Percentiles rank a stretch among this genome's conserved stretches.
These are phyloP conservation scores for Rhynchospora breviuscula DNA, from an alignment of 176 grass and related monocot species.

Conservation along the genomic window DNA sequence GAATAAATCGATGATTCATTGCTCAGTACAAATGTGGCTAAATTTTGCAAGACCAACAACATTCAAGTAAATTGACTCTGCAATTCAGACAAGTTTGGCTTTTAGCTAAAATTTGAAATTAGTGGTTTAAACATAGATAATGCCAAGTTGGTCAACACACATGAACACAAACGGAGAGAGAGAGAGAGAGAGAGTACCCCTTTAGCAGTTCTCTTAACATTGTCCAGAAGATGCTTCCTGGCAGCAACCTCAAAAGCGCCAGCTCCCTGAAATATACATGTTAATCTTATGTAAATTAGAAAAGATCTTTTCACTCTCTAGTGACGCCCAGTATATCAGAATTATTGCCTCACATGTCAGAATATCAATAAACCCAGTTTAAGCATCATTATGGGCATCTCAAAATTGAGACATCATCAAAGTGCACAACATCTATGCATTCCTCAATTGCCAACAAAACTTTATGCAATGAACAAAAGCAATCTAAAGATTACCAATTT, in stretches of 20 bases:
- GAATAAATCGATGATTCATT: not conserved
- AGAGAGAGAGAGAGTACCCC: slow-evolving; percentile 41
- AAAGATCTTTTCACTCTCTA: not conserved
- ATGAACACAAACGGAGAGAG: not conserved
- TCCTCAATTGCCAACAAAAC: not conserved
- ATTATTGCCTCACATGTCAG: not conserved
- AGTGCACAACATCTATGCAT: not conserved
- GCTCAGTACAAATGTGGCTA: not conserved
- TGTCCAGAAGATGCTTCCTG: slow-evolving; percentile 84
- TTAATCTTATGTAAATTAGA: not conserved
- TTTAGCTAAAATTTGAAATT: not conserved
- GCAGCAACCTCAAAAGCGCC: slow-evolving; percentile 97
- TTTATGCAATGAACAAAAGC: not conserved
- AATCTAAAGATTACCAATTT: not conserved
- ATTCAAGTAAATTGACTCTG: not conserved
- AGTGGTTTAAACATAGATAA: not conserved
- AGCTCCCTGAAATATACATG: slow-evolving; percentile 48
- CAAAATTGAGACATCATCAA: not conserved
- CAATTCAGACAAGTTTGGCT: not conserved
- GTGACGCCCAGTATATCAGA: not conserved
- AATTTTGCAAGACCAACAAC: not conserved
- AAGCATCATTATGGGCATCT: not conserved
- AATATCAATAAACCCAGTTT: not conserved
- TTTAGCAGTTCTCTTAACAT: slow-evolving; percentile 89
- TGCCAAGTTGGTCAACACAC: not conserved